Conservation (phyloP, 352 stramenopile species). For the Phytophthora ramorum region DNA sequence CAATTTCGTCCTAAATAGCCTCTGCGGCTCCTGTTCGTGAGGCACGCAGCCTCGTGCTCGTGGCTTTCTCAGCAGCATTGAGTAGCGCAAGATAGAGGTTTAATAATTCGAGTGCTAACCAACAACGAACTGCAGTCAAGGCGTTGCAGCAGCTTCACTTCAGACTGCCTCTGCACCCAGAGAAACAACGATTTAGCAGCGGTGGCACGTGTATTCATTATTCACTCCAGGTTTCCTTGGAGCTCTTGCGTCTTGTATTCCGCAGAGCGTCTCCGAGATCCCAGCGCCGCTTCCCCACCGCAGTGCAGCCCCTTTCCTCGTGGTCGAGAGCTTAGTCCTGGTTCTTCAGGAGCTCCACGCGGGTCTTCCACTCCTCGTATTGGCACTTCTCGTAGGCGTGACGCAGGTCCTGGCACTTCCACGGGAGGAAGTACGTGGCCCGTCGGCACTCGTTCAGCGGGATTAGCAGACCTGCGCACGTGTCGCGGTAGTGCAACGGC, state of each 20-base stretch:
- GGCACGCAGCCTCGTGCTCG: neutral
- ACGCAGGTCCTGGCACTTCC: constrained; percentile 96
- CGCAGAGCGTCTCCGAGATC: neutral
- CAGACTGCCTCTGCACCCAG: no score
- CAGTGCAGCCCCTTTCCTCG: constrained; percentile 8
- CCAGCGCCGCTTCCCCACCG: constrained; percentile 7
- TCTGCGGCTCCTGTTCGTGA: neutral
- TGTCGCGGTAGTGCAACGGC: constrained; percentile 95
- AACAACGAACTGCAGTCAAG: constrained; percentile 2
- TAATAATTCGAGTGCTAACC: constrained; percentile 10
- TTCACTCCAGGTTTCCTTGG: constrained; percentile 26
- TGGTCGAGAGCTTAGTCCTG: constrained; percentile 42
- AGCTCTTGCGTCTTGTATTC: neutral
- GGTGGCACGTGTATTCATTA: constrained; percentile 39
- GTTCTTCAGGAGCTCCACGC: constrained; percentile 84
- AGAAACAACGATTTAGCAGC: constrained; percentile 16
- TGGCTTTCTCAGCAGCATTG: neutral
- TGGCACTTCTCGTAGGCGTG: constrained; percentile 99
- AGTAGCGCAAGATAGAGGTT: constrained; percentile 18
- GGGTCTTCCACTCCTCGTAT: constrained; percentile 95
- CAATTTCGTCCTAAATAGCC: constrained; percentile 19
- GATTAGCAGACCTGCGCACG: constrained; percentile 95
- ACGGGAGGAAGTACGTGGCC: constrained; percentile 94
- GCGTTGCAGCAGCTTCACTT: constrained; percentile 9
- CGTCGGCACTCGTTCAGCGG: constrained; percentile 96